Evolutionary conservation across 2,329 filamentous ascomycete species (phyloP).

Genomic region (Neonectria punicea): DNA sequence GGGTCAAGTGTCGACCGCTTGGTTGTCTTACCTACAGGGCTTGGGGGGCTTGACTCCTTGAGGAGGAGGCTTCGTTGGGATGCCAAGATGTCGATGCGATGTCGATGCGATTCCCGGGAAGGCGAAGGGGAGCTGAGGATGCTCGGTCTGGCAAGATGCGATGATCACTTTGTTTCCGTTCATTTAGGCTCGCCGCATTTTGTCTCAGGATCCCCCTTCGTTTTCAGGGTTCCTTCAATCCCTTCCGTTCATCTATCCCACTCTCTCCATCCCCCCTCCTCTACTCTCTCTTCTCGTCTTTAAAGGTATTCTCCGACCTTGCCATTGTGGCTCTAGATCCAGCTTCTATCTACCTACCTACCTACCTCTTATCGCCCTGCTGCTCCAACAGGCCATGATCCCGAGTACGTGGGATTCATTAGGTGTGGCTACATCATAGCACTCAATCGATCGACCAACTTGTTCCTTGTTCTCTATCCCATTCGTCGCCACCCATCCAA

Average conservation of each 20-base stretch:
- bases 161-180: slow-evolving; percentile 32
- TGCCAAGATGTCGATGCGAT: slow-evolving; percentile 8
- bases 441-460: slow-evolving; percentile 31
- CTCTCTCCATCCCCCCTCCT: background rate
- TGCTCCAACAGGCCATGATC: slow-evolving; percentile 37
- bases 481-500: slow-evolving; percentile 12
- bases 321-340: slow-evolving; percentile 10
- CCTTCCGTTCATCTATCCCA: background rate
- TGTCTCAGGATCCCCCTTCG: slow-evolving; percentile 8
- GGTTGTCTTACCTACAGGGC: slow-evolving; percentile 2
- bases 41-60: background rate
- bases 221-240: background rate
- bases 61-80: slow-evolving; percentile 18
- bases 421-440: slow-evolving; percentile 43
- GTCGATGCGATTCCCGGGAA: slow-evolving; percentile 14
- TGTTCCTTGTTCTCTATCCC: background rate
- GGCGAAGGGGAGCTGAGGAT: slow-evolving; percentile 1
- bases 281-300: background rate
- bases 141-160: slow-evolving; percentile 22
- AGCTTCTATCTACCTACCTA: background rate
- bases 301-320: slow-evolving; percentile 1
- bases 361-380: slow-evolving; percentile 11
- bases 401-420: slow-evolving; percentile 36
- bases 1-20: slow-evolving; percentile 34
- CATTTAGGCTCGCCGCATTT: slow-evolving; percentile 26